Evolutionary conservation across 1,284 basidiomycete species (phyloP).

Genomic region (Cryptococcus sp.): DNA sequence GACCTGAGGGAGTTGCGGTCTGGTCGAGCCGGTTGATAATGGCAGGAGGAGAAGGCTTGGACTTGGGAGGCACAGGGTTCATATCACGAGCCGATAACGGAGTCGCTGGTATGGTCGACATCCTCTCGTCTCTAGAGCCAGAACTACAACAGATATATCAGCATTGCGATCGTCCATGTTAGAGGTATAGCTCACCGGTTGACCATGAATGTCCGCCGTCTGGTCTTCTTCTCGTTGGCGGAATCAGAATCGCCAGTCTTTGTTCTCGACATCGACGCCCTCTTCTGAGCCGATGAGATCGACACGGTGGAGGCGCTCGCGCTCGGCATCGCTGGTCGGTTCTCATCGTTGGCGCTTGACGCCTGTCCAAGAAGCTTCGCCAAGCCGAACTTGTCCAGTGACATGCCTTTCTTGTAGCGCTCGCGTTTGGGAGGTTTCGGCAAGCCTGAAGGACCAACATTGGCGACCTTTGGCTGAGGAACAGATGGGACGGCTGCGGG

Average conservation of each 20-base stretch:
- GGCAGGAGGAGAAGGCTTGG: conserved; percentile 16
- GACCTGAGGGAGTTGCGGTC: conserved; percentile 23
- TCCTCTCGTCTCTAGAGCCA: conserved; percentile 8
- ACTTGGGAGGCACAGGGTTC: conserved; percentile 15
- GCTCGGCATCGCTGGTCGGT: conserved; percentile 23
- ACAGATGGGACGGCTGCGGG: conserved; percentile 1
- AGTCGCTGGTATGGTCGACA: conserved; percentile 13
- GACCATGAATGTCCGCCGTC: conserved; percentile 39
- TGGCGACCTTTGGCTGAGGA: conserved; percentile 13
- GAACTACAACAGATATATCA: too few species aligned
- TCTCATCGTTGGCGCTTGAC: conserved; percentile 17
- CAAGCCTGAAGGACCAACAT: conserved; percentile 19
- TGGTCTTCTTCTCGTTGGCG: conserved; percentile 40
- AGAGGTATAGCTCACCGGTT: conserved; percentile 26
- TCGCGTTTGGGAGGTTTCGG: conserved; percentile 46
- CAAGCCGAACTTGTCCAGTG: conserved; percentile 73
- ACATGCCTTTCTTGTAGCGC: conserved; percentile 64
- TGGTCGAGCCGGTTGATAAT: conserved; percentile 31
- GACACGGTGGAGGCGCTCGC: conserved; percentile 19
- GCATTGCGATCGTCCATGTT: too few species aligned
- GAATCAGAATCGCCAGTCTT: conserved; percentile 20
- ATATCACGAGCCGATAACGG: conserved; percentile 28
- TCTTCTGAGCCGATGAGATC: conserved; percentile 22
- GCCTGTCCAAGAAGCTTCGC: conserved; percentile 61
- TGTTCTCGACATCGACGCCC: conserved; percentile 15